phyloP scores from a whole-genome alignment of 1,284 basidiomycete species.

The Exsudoporus floridanus region DNA sequence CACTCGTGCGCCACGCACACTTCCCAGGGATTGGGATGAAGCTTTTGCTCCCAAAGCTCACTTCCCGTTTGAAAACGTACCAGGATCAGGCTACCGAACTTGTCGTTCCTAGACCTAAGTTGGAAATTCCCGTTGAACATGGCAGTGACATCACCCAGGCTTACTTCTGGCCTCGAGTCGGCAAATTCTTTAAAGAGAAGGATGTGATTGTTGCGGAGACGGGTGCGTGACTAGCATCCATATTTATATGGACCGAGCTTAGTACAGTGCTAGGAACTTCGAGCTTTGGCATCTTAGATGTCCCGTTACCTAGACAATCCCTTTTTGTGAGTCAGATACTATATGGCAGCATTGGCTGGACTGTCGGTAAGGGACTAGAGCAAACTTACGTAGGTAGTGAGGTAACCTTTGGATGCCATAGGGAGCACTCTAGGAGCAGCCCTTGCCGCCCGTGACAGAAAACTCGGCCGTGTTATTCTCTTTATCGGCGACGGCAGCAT shows the following conservation, averaged over 20 bases:
- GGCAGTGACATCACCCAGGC: slow-evolving; percentile 63
- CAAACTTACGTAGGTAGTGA: slow-evolving; percentile 12
- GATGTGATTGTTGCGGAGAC: slow-evolving; percentile 88
- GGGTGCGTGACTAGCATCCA: slow-evolving; percentile 39
- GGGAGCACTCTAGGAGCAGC: slow-evolving; percentile 70
- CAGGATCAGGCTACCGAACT: slow-evolving; percentile 42
- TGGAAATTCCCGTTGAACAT: slow-evolving; percentile 50
- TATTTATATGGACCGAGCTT: slow-evolving; percentile 8
- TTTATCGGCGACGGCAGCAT: slow-evolving; percentile 87
- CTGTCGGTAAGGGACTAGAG: slow-evolving; percentile 54
- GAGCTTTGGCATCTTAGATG: slow-evolving; percentile 75
- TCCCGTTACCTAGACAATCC: slow-evolving; percentile 68
- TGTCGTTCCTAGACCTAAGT: slow-evolving; percentile 49
- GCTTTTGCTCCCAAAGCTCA: slow-evolving; percentile 65
- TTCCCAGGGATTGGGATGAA: slow-evolving; percentile 74
- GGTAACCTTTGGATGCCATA: slow-evolving; percentile 25
- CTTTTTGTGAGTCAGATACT: slow-evolving; percentile 75
- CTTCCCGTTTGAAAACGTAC: slow-evolving; percentile 50
- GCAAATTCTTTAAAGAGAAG: slow-evolving; percentile 71
- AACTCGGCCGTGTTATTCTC: slow-evolving; percentile 69
- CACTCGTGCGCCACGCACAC: slow-evolving; percentile 61
- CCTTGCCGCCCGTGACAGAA: slow-evolving; percentile 71
- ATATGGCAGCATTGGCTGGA: slow-evolving; percentile 88
- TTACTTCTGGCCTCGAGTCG: slow-evolving; percentile 86
- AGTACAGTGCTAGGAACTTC: slow-evolving; percentile 43